phyloP scores from a whole-genome alignment of 305 asterid genomes.

The Rubia tinctorum region DNA sequence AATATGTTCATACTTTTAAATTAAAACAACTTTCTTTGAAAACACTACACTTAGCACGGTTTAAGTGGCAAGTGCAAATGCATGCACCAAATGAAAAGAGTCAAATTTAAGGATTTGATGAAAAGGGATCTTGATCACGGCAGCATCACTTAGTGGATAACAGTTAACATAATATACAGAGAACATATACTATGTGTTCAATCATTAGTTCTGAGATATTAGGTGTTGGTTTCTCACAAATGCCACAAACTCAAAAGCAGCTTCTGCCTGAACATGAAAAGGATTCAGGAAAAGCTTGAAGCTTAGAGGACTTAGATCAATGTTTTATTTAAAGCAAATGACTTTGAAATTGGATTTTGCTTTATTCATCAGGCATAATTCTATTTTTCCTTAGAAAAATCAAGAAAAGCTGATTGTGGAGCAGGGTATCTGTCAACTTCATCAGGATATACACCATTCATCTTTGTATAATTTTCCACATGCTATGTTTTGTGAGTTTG shows the following conservation, averaged over 20 bases:
- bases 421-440: slow-evolving; percentile 21
- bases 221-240: neutral
- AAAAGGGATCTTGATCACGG: neutral
- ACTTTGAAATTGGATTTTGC: neutral
- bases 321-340: neutral
- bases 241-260: neutral
- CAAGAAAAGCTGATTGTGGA: slow-evolving; percentile 16
- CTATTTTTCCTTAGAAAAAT: neutral
- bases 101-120: neutral
- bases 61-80: slow-evolving; percentile 1
- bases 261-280: neutral
- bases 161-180: neutral
- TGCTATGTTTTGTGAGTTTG: slow-evolving; percentile 24
- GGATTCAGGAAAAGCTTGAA: neutral
- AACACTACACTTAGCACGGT: too few species aligned
- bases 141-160: neutral
- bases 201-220: neutral
- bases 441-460: slow-evolving; percentile 24
- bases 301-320: neutral
- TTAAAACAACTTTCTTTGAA: too few species aligned
- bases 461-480: slow-evolving; percentile 25
- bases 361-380: neutral
- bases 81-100: neutral
- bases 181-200: neutral
- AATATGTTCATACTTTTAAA: too few species aligned